Conservation (phyloP, 192 early-diverging fungal genomes). For the Umbelopsis vinacea region DNA sequence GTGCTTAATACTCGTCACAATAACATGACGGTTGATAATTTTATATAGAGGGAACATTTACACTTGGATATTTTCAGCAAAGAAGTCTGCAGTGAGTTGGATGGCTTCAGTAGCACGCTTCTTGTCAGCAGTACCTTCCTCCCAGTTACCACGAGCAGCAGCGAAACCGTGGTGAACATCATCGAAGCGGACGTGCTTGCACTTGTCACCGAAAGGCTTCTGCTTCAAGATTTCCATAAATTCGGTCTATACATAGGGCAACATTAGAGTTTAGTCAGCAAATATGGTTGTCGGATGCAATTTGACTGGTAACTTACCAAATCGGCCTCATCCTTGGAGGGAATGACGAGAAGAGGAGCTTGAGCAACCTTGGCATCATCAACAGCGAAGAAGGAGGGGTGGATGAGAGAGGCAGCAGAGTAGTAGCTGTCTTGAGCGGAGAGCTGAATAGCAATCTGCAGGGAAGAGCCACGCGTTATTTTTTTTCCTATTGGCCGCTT, state of each 20-base stretch:
- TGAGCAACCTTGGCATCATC: constrained; percentile 54
- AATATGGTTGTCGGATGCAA: background rate
- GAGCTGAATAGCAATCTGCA: constrained; percentile 51
- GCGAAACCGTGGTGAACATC: constrained; percentile 61
- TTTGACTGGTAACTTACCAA: constrained; percentile 36
- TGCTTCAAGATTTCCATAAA: constrained; percentile 43
- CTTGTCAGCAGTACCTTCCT: constrained; percentile 34
- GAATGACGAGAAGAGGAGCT: constrained; percentile 64
- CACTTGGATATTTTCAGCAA: constrained; percentile 35
- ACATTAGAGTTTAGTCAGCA: background rate
- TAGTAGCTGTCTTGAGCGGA: constrained; percentile 51
- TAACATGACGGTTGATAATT: no score
- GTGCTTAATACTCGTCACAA: no score
- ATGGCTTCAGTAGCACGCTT: constrained; percentile 61
- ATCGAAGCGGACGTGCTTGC: constrained; percentile 60
- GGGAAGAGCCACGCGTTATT: background rate
- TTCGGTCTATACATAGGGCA: constrained; percentile 27
- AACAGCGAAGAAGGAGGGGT: constrained; percentile 62
- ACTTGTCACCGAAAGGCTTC: constrained; percentile 56
- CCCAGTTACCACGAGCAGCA: constrained; percentile 63
- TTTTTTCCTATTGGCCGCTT: background rate
- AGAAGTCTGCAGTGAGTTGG: constrained; percentile 53
- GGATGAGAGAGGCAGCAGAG: constrained; percentile 57
- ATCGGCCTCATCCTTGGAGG: constrained; percentile 69
- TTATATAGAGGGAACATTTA: constrained; percentile 4